These are phyloP conservation scores for Berkeleyomyces rouxiae DNA, from an alignment of 2,329 filamentous ascomycete species.

Conservation along the genomic window DNA sequence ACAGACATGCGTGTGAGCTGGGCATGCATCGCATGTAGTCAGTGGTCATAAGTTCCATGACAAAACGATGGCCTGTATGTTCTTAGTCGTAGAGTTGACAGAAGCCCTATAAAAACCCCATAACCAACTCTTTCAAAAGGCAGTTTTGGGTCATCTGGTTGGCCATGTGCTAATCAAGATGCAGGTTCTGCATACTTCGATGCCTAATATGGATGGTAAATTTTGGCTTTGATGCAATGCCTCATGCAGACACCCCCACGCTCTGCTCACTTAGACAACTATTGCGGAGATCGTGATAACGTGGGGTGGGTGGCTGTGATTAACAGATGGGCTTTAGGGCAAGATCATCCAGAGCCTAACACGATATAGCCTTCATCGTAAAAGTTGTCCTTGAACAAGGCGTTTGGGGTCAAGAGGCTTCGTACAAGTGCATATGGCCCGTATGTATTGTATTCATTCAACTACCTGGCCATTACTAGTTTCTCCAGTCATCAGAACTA, in stretches of 20 bases:
- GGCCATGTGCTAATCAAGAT: neutral
- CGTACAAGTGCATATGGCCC: too few species aligned
- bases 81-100: neutral
- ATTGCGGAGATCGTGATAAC: neutral
- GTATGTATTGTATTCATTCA: too few species aligned
- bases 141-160: neutral
- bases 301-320: neutral
- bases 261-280: neutral
- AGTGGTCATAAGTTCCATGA: constrained; percentile 8
- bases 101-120: neutral
- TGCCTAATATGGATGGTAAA: constrained; percentile 6
- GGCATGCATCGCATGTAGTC: constrained; percentile 9
- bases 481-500: too few species aligned
- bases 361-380: too few species aligned
- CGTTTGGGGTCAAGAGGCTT: too few species aligned
- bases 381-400: too few species aligned
- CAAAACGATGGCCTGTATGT: neutral
- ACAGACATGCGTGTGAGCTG: constrained; percentile 7
- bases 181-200: neutral
- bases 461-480: too few species aligned
- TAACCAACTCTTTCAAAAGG: neutral
- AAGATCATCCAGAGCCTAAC: neutral
- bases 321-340: neutral
- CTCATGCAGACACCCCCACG: constrained; percentile 8
- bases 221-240: constrained; percentile 10